These are phyloP conservation scores for Populus pruinosa DNA, from an alignment of 345 rosid genomes.

Conservation along the genomic window DNA sequence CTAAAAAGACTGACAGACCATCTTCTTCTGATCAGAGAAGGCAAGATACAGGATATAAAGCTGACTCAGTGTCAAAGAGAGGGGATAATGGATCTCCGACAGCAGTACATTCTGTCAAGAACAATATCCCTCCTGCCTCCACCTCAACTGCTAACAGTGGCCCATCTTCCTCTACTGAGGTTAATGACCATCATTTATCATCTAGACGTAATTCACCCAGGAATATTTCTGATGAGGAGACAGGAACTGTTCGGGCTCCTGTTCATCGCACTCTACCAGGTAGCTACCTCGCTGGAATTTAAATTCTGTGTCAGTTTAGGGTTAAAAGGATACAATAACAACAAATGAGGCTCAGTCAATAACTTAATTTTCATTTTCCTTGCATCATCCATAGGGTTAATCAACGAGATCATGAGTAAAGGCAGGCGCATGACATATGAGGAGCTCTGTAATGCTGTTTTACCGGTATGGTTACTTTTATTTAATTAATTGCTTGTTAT, in stretches of 20 bases:
- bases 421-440: slow-evolving; percentile 89
- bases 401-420: slow-evolving; percentile 92
- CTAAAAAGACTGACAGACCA: slow-evolving; percentile 50
- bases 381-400: slow-evolving; percentile 44
- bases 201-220: slow-evolving; percentile 61
- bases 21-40: slow-evolving; percentile 62
- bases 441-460: slow-evolving; percentile 90
- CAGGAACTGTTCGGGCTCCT: slow-evolving; percentile 41
- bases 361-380: neutral
- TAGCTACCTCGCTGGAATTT: slow-evolving; percentile 14
- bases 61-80: slow-evolving; percentile 41
- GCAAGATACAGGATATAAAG: slow-evolving; percentile 45
- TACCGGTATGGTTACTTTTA: slow-evolving; percentile 59
- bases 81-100: slow-evolving; percentile 46
- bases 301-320: neutral
- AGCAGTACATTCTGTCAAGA: slow-evolving; percentile 28
- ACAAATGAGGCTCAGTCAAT: neutral
- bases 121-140: slow-evolving; percentile 43
- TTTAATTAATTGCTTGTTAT: neutral
- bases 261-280: slow-evolving; percentile 81
- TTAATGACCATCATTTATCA: slow-evolving; percentile 55
- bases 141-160: slow-evolving; percentile 67
- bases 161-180: slow-evolving; percentile 72
- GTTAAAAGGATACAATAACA: neutral
- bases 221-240: slow-evolving; percentile 62